These are phyloP conservation scores for Pseudofabraea citricarpa DNA, from an alignment of 2,329 filamentous ascomycete species.

Conservation along the genomic window DNA sequence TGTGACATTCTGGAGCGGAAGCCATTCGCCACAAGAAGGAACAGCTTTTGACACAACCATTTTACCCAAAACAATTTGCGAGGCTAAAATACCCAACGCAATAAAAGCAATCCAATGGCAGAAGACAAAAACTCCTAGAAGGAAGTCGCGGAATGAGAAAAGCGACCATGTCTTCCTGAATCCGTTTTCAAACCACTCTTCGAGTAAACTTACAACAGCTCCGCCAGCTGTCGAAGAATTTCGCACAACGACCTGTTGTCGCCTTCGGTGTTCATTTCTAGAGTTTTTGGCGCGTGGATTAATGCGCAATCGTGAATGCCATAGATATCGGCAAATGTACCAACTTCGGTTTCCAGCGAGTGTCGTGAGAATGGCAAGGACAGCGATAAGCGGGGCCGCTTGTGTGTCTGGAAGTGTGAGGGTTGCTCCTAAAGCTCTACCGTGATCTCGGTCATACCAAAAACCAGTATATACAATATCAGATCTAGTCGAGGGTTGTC, in stretches of 20 bases:
- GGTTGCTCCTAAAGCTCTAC: slow-evolving; percentile 3
- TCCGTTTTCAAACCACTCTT: slow-evolving; percentile 3
- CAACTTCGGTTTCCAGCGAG: slow-evolving; percentile 4
- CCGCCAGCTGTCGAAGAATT: slow-evolving; percentile 5
- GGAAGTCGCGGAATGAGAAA: neutral
- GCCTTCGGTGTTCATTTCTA: neutral
- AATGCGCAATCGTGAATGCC: slow-evolving; percentile 1
- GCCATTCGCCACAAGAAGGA: neutral
- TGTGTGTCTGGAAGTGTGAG: slow-evolving; percentile 4
- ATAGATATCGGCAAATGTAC: slow-evolving; percentile 3
- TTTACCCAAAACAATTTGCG: slow-evolving; percentile 5
- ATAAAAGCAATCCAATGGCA: slow-evolving; percentile 3
- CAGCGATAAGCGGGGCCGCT: slow-evolving; percentile 1
- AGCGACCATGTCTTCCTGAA: too few species aligned
- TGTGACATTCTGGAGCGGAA: neutral
- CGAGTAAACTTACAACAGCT: neutral
- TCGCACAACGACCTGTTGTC: slow-evolving; percentile 4
- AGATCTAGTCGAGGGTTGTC: too few species aligned
- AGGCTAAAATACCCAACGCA: slow-evolving; percentile 3
- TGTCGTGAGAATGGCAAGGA: slow-evolving; percentile 3
- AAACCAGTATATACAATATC: slow-evolving; percentile 4
- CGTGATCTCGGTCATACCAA: slow-evolving; percentile 3
- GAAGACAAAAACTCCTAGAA: neutral
- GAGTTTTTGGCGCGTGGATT: neutral
- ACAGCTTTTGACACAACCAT: slow-evolving; percentile 3